Evolutionary conservation across 169 alveolate genomes (phyloP), one percentile per base, ranked within the genome.

Genomic region (Cryptosporidium felis): DNA sequence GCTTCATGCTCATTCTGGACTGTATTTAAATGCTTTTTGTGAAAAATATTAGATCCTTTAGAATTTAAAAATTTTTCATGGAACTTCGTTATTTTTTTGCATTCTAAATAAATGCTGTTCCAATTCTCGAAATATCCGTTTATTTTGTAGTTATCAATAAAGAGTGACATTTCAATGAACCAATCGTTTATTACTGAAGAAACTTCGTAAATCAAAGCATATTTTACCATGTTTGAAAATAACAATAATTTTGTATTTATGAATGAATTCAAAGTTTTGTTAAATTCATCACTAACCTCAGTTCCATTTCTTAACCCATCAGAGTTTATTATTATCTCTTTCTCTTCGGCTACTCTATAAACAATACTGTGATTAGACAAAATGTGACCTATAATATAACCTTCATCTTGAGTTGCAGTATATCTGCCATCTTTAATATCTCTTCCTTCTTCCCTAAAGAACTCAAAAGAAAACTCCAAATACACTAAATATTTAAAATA

Each of bases 391-490:
- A 40, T 32, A 8, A 18, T 14, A 5, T 34, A 42, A 2, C 40
- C 44, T 5, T 74, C 85, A 53, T 6, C 21, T 14, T 16, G 5
- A 6, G 16, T 56, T 5, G 21, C 4, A 10, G 21, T 28, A 28
- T 1, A 14, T 30, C 32, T 44, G 5, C 36, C 30, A 4, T 44
- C 59, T 47, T 65, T 65, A n/a, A 28, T 1, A 16, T 65, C 62
- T 45, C 16, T 46, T n/a, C n/a, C n/a, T 45, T 65, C 62, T 38
- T 65, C 81, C 30, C 16, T 49, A 28, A 38, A 10, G 21, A 53
- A 51, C 10, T 47, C 59, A 9, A 74, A 0, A 14, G 74, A 51
- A 34, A 74, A 74, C 46, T 74, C 85, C 12, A 74, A 40, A 34
- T 74, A 74, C 2, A 53, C 40, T 40, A 74, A 36, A 36, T 74